Conservation (phyloP, 2,329 filamentous ascomycete species). For the Botrytis cinerea region DNA sequence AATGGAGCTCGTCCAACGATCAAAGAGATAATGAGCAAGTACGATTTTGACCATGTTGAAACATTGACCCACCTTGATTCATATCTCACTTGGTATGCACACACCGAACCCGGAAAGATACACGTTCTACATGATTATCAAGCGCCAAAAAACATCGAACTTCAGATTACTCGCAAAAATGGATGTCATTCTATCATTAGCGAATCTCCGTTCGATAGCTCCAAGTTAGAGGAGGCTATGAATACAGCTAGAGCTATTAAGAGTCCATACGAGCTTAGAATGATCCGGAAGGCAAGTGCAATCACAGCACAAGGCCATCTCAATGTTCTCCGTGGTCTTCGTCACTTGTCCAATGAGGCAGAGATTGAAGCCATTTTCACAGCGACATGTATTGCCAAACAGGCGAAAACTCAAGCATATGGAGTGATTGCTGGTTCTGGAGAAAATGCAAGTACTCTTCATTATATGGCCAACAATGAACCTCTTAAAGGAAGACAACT, state of each 20-base stretch:
- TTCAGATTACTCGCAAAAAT: constrained; percentile 14
- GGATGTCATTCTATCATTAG: constrained; percentile 15
- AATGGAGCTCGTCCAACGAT: constrained; percentile 61
- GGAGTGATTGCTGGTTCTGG: constrained; percentile 85
- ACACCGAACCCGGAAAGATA: constrained; percentile 44
- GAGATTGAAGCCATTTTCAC: constrained; percentile 81
- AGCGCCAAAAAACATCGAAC: constrained; percentile 26
- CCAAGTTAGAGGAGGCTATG: constrained; percentile 67
- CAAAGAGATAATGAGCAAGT: constrained; percentile 60
- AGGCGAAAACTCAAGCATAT: constrained; percentile 80
- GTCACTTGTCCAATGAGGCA: constrained; percentile 70
- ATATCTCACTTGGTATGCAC: constrained; percentile 50
- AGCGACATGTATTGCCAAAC: constrained; percentile 68
- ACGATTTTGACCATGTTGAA: constrained; percentile 71
- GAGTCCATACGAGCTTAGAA: constrained; percentile 78
- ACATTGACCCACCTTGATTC: constrained; percentile 50
- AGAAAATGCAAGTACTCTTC: constrained; percentile 78
- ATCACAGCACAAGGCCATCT: constrained; percentile 79
- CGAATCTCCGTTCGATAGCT: constrained; percentile 49
- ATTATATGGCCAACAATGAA: constrained; percentile 82
- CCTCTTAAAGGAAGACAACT: constrained; percentile 69
- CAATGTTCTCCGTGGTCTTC: constrained; percentile 66
- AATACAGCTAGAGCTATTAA: constrained; percentile 81
- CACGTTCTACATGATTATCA: constrained; percentile 52
- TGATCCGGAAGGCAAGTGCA: constrained; percentile 78